These are phyloP conservation scores for Auricularia heimuer DNA, from an alignment of 768 basidiomycete genomes.

Conservation along the genomic window DNA sequence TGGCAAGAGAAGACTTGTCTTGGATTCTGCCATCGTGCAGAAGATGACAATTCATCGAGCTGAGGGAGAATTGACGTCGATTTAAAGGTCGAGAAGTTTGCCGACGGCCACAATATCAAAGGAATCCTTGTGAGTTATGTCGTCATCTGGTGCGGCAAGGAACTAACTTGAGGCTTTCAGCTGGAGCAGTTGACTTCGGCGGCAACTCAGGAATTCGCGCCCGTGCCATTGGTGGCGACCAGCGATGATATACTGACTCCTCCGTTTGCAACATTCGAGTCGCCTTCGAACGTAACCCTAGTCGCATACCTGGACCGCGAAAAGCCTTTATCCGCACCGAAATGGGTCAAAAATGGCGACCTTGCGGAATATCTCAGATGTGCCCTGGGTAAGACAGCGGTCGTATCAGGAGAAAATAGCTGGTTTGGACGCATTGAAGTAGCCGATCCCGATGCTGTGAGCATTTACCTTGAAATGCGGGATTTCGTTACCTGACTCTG, in stretches of 20 bases:
- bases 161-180: constrained; percentile 28
- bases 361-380: constrained; percentile 88
- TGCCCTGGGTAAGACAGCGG: constrained; percentile 82
- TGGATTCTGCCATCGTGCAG: constrained; percentile 83
- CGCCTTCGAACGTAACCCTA: constrained; percentile 53
- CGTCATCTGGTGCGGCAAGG: constrained; percentile 8
- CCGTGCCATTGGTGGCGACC: constrained; percentile 7
- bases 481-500: constrained; percentile 7
- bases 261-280: constrained; percentile 51
- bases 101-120: constrained; percentile 44
- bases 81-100: constrained; percentile 42
- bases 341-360: constrained; percentile 94
- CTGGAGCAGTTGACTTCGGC: constrained; percentile 65
- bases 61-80: constrained; percentile 76
- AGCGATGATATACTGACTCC: constrained; percentile 33
- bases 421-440: constrained; percentile 95
- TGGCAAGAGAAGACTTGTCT: constrained; percentile 74
- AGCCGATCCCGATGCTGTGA: constrained; percentile 88
- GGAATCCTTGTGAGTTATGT: constrained; percentile 58
- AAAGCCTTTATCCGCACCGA: constrained; percentile 86
- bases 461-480: constrained; percentile 20
- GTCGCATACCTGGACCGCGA: constrained; percentile 74
- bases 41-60: constrained; percentile 68
- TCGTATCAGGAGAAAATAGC: constrained; percentile 65
- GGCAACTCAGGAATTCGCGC: constrained; percentile 15